Percentiles rank a stretch among this genome's conserved stretches.
These are phyloP conservation scores for Fusarium nodosum DNA, from an alignment of 2,329 filamentous ascomycete genomes.

Conservation along the genomic window DNA sequence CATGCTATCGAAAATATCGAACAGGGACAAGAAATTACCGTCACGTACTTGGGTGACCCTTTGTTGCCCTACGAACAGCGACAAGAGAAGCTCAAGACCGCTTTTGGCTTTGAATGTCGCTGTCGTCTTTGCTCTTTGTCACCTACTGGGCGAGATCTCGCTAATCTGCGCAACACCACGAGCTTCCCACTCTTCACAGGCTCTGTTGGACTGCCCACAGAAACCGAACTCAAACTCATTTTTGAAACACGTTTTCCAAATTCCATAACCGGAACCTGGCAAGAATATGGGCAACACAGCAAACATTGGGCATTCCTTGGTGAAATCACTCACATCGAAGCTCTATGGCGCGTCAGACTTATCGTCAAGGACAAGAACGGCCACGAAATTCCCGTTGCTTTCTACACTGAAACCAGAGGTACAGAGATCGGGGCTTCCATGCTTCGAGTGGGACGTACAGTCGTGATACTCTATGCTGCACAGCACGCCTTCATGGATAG, in stretches of 20 bases:
- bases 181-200: slow-evolving; percentile 18
- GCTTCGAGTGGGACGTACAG: slow-evolving; percentile 9
- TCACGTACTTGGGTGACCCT: slow-evolving; percentile 29
- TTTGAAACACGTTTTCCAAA: no score
- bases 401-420: slow-evolving; percentile 10
- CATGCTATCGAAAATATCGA: slow-evolving; percentile 46
- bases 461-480: slow-evolving; percentile 25
- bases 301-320: slow-evolving; percentile 36
- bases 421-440: neutral
- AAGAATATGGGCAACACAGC: neutral
- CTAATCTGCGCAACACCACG: slow-evolving; percentile 4
- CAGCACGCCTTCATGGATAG: slow-evolving; percentile 1
- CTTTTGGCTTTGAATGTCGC: slow-evolving; percentile 16
- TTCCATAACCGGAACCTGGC: neutral
- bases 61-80: neutral
- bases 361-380: slow-evolving; percentile 24
- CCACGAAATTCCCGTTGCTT: neutral
- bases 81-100: neutral
- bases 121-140: slow-evolving; percentile 30
- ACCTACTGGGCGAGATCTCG: neutral
- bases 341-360: neutral
- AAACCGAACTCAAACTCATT: no score
- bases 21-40: slow-evolving; percentile 46
- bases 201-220: slow-evolving; percentile 2
- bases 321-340: slow-evolving; percentile 18